Evolutionary conservation across 495 filamentous ascomycete genomes (phyloP).

Genomic region (Friedmanniomyces endolithicus): DNA sequence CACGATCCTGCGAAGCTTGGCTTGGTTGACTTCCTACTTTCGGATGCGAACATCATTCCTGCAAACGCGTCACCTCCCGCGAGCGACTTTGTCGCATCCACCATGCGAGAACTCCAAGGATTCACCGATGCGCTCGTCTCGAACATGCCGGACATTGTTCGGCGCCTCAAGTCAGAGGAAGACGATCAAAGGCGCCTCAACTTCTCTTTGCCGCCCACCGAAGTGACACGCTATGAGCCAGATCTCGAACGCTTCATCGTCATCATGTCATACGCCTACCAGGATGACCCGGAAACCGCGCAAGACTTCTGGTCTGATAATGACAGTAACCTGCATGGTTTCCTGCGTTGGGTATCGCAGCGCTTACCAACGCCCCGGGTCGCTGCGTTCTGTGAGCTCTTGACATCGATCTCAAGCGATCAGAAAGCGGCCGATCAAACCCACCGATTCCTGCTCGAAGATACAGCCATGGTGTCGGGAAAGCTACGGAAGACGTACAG

Average conservation of each 20-base stretch:
- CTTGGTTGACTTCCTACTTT: conserved; percentile 60
- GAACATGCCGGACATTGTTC: conserved; percentile 85
- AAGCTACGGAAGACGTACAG: conserved; percentile 68
- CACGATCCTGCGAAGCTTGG: conserved; percentile 64
- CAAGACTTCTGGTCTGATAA: conserved; percentile 79
- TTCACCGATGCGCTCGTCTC: conserved; percentile 86
- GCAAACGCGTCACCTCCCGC: conserved; percentile 59
- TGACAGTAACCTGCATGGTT: conserved; percentile 82
- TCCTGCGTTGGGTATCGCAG: conserved; percentile 87
- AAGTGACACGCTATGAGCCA: conserved; percentile 54
- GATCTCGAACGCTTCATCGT: conserved; percentile 83
- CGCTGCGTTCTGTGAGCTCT: conserved; percentile 90
- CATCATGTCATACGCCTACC: conserved; percentile 83
- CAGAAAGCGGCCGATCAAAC: conserved; percentile 66
- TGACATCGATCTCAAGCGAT: conserved; percentile 70
- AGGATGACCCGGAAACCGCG: conserved; percentile 66
- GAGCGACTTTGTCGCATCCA: conserved; percentile 47
- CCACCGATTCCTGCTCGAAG: conserved; percentile 80
- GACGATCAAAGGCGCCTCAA: conserved; percentile 64
- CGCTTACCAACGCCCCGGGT: conserved; percentile 85
- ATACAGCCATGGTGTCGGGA: conserved; percentile 56
- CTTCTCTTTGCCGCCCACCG: conserved; percentile 41
- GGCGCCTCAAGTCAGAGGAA: conserved; percentile 74
- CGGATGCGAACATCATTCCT: conserved; percentile 25
- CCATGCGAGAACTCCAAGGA: conserved; percentile 70